These are phyloP conservation scores for Boechera divaricarpa DNA, from an alignment of 345 rosid species.

Conservation along the genomic window DNA sequence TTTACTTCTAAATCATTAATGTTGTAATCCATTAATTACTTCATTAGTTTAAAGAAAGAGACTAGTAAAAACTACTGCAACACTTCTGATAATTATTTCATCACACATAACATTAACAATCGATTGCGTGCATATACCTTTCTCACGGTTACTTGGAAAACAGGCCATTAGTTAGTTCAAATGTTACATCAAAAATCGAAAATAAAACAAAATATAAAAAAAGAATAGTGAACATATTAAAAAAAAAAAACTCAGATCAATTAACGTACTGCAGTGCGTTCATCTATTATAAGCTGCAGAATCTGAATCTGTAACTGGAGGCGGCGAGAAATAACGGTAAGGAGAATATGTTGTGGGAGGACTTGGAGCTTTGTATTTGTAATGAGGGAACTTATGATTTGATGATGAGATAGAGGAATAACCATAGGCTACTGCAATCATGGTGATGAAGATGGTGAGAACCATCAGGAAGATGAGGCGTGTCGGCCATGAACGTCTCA, in stretches of 20 bases:
- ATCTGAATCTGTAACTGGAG: constrained; percentile 30
- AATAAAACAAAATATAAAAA: background rate
- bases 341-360: constrained; percentile 45
- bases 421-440: constrained; percentile 43
- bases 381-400: constrained; percentile 48
- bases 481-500: constrained; percentile 42
- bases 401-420: constrained; percentile 36
- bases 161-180: background rate
- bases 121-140: constrained; percentile 9
- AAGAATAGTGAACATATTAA: background rate
- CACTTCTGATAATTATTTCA: background rate
- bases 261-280: background rate
- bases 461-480: constrained; percentile 17
- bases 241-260: constrained; percentile 16
- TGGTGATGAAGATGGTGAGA: constrained; percentile 30
- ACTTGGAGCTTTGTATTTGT: constrained; percentile 45
- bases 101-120: constrained; percentile 3
- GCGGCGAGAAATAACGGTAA: constrained; percentile 48
- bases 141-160: constrained; percentile 25
- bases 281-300: constrained; percentile 29
- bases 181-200: constrained; percentile 27
- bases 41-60: background rate
- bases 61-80: background rate
- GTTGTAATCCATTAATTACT: background rate
- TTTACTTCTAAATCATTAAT: too few relatives aligned